phyloP scores from a whole-genome alignment of 2,329 filamentous ascomycete genomes.

The Rutstroemia sp. region DNA sequence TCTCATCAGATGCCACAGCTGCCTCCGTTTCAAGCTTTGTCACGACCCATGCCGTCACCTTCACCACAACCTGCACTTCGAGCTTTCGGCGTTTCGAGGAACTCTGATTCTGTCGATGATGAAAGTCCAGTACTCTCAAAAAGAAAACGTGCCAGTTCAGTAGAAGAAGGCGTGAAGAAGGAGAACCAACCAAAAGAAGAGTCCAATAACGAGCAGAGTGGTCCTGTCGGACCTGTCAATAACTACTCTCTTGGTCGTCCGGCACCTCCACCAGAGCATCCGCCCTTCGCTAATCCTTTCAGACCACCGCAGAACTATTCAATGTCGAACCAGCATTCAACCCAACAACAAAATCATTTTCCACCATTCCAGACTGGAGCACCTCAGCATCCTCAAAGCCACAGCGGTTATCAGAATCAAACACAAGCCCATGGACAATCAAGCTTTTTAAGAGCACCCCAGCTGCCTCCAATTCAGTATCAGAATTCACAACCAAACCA shows the following conservation, averaged over 20 bases:
- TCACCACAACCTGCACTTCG: neutral
- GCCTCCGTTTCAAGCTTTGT: neutral
- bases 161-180: no score
- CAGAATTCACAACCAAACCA: neutral
- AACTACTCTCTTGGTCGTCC: no score
- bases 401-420: neutral
- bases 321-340: neutral
- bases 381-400: neutral
- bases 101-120: neutral
- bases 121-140: neutral
- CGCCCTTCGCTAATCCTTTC: no score
- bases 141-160: no score
- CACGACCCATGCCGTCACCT: neutral
- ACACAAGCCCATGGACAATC: neutral
- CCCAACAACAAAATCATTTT: neutral
- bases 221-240: no score
- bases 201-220: no score
- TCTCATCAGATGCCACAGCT: neutral
- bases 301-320: neutral
- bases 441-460: neutral
- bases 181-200: no score
- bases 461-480: neutral
- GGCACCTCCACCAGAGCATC: no score
- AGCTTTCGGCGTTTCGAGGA: neutral
- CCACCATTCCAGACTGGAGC: neutral